Evolutionary conservation across 1,284 basidiomycete genomes (phyloP).

Genomic region (Cutaneotrichosporon dermatis): DNA sequence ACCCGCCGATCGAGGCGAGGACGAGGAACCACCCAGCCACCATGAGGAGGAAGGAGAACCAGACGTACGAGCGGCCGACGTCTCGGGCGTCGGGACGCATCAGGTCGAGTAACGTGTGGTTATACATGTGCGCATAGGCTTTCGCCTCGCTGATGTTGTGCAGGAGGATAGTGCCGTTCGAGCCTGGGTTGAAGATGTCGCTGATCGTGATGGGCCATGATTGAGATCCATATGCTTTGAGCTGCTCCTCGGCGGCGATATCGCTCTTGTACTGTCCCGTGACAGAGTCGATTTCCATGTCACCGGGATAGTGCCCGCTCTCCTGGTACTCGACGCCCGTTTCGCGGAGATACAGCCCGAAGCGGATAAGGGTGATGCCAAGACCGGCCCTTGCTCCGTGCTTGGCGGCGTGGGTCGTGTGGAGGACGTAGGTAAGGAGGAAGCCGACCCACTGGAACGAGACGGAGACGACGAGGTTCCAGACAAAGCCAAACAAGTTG

Average conservation of each 20-base stretch:
- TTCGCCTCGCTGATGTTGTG: constrained; percentile 50
- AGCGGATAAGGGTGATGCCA: constrained; percentile 89
- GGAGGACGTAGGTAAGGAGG: constrained; percentile 85
- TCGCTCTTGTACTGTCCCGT: constrained; percentile 27
- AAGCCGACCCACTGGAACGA: constrained; percentile 98
- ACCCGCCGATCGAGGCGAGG: constrained; percentile 70
- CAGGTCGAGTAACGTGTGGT: constrained; percentile 37
- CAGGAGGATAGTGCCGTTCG: constrained; percentile 19
- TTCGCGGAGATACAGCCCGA: constrained; percentile 74
- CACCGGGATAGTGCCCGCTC: constrained; percentile 36
- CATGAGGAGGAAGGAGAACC: constrained; percentile 88
- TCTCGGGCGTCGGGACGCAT: constrained; percentile 39
- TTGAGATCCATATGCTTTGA: neutral
- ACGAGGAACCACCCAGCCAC: constrained; percentile 88
- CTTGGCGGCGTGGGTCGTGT: constrained; percentile 91
- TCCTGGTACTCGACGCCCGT: constrained; percentile 46
- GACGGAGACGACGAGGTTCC: constrained; percentile 72
- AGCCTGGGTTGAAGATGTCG: neutral
- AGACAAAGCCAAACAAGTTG: constrained; percentile 51
- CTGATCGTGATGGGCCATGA: neutral
- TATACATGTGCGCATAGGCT: constrained; percentile 42
- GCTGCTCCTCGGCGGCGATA: constrained; percentile 24
- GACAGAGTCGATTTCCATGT: constrained; percentile 30
- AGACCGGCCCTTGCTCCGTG: constrained; percentile 90
- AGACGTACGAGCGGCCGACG: constrained; percentile 59